Base-by-base conservation (phyloP, 306 rosid genomes). In the Quercus ilex region DNA sequence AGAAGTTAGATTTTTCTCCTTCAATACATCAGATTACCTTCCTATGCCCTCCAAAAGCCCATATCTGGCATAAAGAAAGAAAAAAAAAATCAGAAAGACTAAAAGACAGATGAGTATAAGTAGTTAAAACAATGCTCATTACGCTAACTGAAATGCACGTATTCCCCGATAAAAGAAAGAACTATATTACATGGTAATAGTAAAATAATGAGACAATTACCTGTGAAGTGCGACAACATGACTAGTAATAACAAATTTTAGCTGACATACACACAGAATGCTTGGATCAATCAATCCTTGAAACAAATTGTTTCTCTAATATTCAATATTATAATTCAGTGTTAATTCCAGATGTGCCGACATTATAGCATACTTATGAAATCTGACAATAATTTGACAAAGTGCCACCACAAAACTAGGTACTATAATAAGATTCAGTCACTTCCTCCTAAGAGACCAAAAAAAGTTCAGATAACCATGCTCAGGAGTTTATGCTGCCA, bases 21-120 rank as follows among this genome's bases (percentile, higher is more conserved):
- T 14, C 77, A 30, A 74, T 6, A 26, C 81, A 41, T 86, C 80
- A 88, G 60, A 78, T 71, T 75, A 87, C 85, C 76, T 84, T 82
- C 78, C 90, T 83, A 84, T 83, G 86, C 75, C 87, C 91, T 73
- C 92, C 92, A 14, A 89, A 89, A 23, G 92, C 92, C 92, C 92
- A 89, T 78, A 89, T 86, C 92, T 89, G 83, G 72, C 65, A 31
- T 10, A 33, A 14, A 17, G 35, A 69, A 21, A 21, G 35, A 65
- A 71, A 57, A 13, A 57, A 13, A 26, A 12, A 5, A 6, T 53
- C 53, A 73, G 41, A 53, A 19, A 30, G 53, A 49, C 13, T 1
- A 49, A 10, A 49, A 12, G 13, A 10, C 53, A 71, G 51, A 51
- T 17, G 14, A 15, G 17, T 23, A 13, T n/a, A 25, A 51, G 51